Evolutionary conservation across 2,329 filamentous ascomycete species (phyloP), one percentile per base, ranked within the genome.

Genomic region (Monosporascus sp.): DNA sequence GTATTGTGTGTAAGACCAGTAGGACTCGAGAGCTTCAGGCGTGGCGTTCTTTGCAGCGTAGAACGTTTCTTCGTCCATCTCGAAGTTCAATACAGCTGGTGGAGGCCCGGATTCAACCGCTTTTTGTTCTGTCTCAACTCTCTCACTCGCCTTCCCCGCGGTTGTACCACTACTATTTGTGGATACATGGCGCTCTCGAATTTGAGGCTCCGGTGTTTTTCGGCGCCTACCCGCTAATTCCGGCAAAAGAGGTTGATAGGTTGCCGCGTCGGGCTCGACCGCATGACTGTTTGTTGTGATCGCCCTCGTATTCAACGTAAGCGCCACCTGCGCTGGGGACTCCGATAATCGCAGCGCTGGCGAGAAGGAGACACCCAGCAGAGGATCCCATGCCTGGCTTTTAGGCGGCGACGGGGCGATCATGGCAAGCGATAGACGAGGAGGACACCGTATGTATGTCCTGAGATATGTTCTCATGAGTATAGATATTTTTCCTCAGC

Each of bases 1-100:
- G 65, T 93, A 94, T 52, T 90, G 68, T 1, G 64, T 74, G 66
- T 91, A 82, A 2, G 79, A 83, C 88, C 88, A 94, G 65, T 76
- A 89, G 0, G 83, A 85, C 47, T 69, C 70, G 1, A 69, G 62
- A 0, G 74, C 72, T 9, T 72, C 79, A 5, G 69, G 58, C 0
- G 68, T 59, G 1, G 80, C 77, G 5, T 70, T 63, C 54, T 74
- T 77, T 2, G 83, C 83, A 1, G 71, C 70, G 5, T 69, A 64
- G 55, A 82, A 82, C 20, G 71, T 54, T 3, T 76, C 68, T 31
- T 72, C 64, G 2, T 71, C 67, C 45, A 83, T 77, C 53, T 77
- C 75, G 63, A 72, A 83, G 1, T 72, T 64, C 6, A 77, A 63
- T 1, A 65, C 62, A 3, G 73, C 71, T 36, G 65, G 60, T 0